Evolutionary conservation across 1,284 basidiomycete species (phyloP).

Genomic region (Cryptococcus sp.): DNA sequence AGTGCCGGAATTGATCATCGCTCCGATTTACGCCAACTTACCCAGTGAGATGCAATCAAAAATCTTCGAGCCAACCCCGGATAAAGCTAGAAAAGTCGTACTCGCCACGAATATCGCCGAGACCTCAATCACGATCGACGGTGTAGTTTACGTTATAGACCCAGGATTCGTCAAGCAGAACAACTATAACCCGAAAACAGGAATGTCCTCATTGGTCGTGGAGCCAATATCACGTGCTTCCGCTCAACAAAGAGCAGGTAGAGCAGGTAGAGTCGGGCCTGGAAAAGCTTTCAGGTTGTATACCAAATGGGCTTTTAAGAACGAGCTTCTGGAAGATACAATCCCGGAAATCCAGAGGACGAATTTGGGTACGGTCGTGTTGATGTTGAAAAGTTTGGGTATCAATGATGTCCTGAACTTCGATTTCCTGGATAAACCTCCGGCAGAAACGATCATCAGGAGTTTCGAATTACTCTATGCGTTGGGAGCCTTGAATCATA

Average conservation of each 20-base stretch:
- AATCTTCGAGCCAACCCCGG: slow-evolving; percentile 98
- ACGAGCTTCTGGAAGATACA: slow-evolving; percentile 59
- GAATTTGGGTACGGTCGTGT: slow-evolving; percentile 52
- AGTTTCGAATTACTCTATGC: slow-evolving; percentile 92
- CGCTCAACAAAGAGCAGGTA: slow-evolving; percentile 92
- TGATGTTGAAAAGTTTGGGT: slow-evolving; percentile 59
- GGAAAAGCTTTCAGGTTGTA: slow-evolving; percentile 91
- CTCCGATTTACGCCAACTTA: slow-evolving; percentile 96
- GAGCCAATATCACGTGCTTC: slow-evolving; percentile 95
- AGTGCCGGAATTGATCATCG: slow-evolving; percentile 88
- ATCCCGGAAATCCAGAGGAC: slow-evolving; percentile 56
- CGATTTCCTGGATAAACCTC: slow-evolving; percentile 63
- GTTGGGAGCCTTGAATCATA: slow-evolving; percentile 90
- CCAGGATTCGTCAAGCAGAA: slow-evolving; percentile 98
- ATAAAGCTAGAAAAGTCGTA: slow-evolving; percentile 86
- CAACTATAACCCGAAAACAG: slow-evolving; percentile 91
- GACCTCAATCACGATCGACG: slow-evolving; percentile 95
- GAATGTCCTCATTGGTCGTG: slow-evolving; percentile 91
- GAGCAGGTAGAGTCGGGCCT: slow-evolving; percentile 94
- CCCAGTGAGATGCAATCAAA: slow-evolving; percentile 99
- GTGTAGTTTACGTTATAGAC: slow-evolving; percentile 96
- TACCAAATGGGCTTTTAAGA: slow-evolving; percentile 61
- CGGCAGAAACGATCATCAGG: slow-evolving; percentile 95
- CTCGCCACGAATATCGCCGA: slow-evolving; percentile 98
- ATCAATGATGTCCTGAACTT: slow-evolving; percentile 62